Base-by-base conservation (phyloP, 1,284 basidiomycete genomes). In the Sutorius eximius region DNA sequence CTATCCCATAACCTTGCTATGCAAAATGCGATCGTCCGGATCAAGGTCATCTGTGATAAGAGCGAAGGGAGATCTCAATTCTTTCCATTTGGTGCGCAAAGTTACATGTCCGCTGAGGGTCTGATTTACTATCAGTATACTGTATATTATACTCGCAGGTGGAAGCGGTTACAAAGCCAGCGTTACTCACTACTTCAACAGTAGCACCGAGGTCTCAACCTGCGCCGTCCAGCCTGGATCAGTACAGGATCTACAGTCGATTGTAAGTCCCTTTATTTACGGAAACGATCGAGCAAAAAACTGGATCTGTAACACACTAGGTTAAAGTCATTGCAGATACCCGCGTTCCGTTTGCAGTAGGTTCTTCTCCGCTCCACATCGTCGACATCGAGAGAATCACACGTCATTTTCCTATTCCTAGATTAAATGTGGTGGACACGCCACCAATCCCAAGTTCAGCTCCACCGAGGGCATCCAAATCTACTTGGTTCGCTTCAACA, bases 401-500 rank as follows among this genome's bases (percentile, higher is more conserved):
- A 9, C 37, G 47, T 13, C 34, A 12, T 34, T 47, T 53, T 22
- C 20, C 29, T 5, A 3, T 49, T 11, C 24, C 24, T 24, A 79
- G 74, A 71, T 82, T 52, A 81, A 81, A 61, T 74, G 77, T 8
- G 82, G 77, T n/a, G 81, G 80, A 0, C 80, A 82, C 60, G 58
- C 75, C 2, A 65, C 71, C 2, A 81, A 79, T 58, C 72, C 71
- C 1, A 76, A 75, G 4, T 60, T 61, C 43, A 81, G 78, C 20
- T 82, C 81, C 1, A 81, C 79, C 3, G 58, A 68, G 0, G 81
- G 81, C 20, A 73, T 83, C 11, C 80, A 82, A 38, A 80, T 84
- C 59, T 67, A 75, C 13, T 74, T 83, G 72, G 63, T 62, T 49
- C 71, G 73, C 7, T 78, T 84, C 65, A 72, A 69, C 45, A 62